Evolutionary conservation across 83 land plant species (phyloP).

Genomic region (Thuja plicata): DNA sequence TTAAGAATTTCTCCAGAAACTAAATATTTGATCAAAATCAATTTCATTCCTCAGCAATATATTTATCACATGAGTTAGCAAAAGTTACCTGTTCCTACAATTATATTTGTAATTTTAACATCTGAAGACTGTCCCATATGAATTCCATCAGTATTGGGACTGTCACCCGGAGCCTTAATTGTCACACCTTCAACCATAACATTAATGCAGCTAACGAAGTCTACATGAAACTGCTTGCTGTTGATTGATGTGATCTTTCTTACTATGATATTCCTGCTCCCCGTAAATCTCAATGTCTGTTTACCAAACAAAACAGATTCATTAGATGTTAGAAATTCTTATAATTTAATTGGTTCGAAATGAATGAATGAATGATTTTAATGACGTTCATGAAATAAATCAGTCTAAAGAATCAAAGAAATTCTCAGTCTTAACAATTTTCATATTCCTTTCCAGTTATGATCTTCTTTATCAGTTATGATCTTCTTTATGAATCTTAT

Average conservation of each 20-base stretch:
- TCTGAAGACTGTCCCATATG: slow-evolving; percentile 11
- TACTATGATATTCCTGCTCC: background rate
- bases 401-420: too few relatives aligned
- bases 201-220: slow-evolving; percentile 2
- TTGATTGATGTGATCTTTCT: slow-evolving; percentile 5
- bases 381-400: too few relatives aligned
- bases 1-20: background rate
- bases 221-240: slow-evolving; percentile 21
- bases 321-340: background rate
- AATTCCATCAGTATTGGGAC: slow-evolving; percentile 37
- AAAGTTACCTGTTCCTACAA: slow-evolving; percentile 22
- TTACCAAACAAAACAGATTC: background rate
- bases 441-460: too few relatives aligned
- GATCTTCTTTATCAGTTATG: too few relatives aligned
- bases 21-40: background rate
- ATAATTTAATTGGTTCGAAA: background rate
- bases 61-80: background rate
- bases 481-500: too few relatives aligned
- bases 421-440: too few relatives aligned
- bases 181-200: background rate
- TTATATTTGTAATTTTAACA: slow-evolving; percentile 6
- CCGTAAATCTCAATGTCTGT: background rate
- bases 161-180: slow-evolving; percentile 22
- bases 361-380: too few relatives aligned
- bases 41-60: background rate